Conservation (phyloP, 2,329 filamentous ascomycete genomes). For the Phialophora tarda region DNA sequence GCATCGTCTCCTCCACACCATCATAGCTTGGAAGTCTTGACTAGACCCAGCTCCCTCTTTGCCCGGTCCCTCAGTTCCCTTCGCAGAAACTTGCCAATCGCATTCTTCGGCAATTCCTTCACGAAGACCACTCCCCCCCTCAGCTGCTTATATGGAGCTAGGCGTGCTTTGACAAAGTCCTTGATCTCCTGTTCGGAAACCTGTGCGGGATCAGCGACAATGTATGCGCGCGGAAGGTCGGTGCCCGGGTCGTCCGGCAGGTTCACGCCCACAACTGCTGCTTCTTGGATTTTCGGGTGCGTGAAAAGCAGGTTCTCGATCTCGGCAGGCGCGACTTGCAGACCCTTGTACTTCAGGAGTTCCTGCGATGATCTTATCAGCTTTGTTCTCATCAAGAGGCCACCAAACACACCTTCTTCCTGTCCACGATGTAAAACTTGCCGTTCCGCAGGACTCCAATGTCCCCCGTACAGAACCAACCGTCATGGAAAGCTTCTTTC, state of each 20-base stretch:
- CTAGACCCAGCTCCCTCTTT: constrained; percentile 37
- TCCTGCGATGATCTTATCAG: constrained; percentile 36
- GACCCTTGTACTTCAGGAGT: constrained; percentile 65
- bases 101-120: constrained; percentile 37
- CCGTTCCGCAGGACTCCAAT: constrained; percentile 52
- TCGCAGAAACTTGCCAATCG: constrained; percentile 38
- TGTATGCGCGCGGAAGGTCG: constrained; percentile 67
- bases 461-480: constrained; percentile 46
- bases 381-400: constrained; percentile 22
- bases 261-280: constrained; percentile 63
- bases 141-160: constrained; percentile 39
- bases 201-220: constrained; percentile 48
- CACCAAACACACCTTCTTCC: constrained; percentile 59
- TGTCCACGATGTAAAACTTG: constrained; percentile 84
- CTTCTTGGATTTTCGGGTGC: constrained; percentile 57
- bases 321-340: constrained; percentile 68
- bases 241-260: constrained; percentile 47
- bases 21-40: constrained; percentile 15
- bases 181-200: constrained; percentile 35
- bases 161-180: constrained; percentile 33
- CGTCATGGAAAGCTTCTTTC: constrained; percentile 41
- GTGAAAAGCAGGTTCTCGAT: constrained; percentile 57
- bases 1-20: not conserved
- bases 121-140: constrained; percentile 39
- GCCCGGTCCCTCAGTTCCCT: constrained; percentile 37